A percentile compares a stretch with the other conserved stretches of the same genome.
Evolutionary conservation across 2,329 filamentous ascomycete genomes (phyloP).

Genomic region (Cyclaneusma minus): DNA sequence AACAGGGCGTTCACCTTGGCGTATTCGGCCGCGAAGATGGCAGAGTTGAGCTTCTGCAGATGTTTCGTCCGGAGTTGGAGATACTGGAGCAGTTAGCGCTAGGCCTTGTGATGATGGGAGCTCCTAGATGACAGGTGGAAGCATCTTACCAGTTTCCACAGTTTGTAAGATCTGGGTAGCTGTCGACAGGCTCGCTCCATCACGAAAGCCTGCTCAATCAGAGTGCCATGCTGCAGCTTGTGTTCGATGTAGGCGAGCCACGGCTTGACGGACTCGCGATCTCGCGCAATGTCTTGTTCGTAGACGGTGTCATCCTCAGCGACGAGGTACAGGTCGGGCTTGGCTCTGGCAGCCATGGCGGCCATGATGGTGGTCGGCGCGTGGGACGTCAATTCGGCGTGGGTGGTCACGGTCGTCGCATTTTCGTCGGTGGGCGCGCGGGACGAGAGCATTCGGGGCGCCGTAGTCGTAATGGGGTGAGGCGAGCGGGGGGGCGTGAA

Average conservation of each 20-base stretch:
- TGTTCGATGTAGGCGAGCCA: slow-evolving; percentile 91
- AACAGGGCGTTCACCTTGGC: slow-evolving; percentile 91
- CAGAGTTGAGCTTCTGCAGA: slow-evolving; percentile 68
- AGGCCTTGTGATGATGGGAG: too few species aligned
- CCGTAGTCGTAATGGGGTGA: too few species aligned
- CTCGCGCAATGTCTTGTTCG: slow-evolving; percentile 86
- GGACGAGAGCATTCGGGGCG: too few species aligned
- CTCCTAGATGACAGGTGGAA: slow-evolving; percentile 2
- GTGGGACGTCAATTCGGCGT: too few species aligned
- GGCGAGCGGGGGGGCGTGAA: too few species aligned
- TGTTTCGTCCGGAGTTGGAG: slow-evolving; percentile 72
- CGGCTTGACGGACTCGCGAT: slow-evolving; percentile 73
- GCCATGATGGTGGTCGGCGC: slow-evolving; percentile 11
- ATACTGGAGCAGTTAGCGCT: slow-evolving; percentile 39
- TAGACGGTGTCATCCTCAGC: slow-evolving; percentile 82
- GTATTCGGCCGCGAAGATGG: slow-evolving; percentile 65
- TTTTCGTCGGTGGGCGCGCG: too few species aligned
- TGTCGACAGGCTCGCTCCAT: slow-evolving; percentile 85
- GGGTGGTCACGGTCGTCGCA: too few species aligned
- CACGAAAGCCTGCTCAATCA: slow-evolving; percentile 71
- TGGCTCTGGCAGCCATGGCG: slow-evolving; percentile 18
- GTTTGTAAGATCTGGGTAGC: slow-evolving; percentile 87
- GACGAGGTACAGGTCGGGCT: slow-evolving; percentile 21
- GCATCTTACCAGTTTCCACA: slow-evolving; percentile 74
- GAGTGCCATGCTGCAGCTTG: slow-evolving; percentile 73